Base-by-base conservation (phyloP, 2,329 filamentous ascomycete species). In the Phaeosphaeriaceae sp. region DNA sequence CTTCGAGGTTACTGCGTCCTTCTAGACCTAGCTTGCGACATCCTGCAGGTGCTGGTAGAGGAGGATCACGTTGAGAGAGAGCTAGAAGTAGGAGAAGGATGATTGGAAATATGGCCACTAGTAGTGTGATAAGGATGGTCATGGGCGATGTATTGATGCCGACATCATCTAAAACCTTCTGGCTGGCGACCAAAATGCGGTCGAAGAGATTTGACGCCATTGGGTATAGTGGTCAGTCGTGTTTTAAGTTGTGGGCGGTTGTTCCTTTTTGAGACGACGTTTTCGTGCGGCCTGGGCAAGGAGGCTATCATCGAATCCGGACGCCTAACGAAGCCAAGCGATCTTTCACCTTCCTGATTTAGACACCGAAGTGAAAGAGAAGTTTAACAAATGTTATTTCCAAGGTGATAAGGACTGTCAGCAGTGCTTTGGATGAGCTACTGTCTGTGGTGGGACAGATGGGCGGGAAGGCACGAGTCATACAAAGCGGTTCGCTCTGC, bases 11-110 rank as follows among this genome's bases (percentile, higher is more conserved):
- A 59, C 78, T 82, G 39, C 72, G 49, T 61, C 74, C 54, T 71
- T 70, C 17, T 32, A 83, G 64, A 13, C 81, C 81, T 11, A 85
- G 63, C 60, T 77, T 81, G 42, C 76, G 74, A 59, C 83, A 85
- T 47, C 82, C 82, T 50, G 65, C 51, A 17, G 71, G 71, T 8
- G 71, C 60, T 18, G 67, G 61, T 17, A 46, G 34, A 23, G 45
- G 54, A 3, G 37, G 42, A 21, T 67, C 64, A 11, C 52, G 47
- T 34, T 71, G 66, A 12, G 50, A 51, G 32, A 63, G 42, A 28
- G 62, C 60, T 15, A 72, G 47, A 21, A 62, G 36, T 38, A 67
- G 58, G 26, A 70, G 48, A 32, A 59, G 15, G 21, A 66, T 12
- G 23, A 66, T 32, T 4, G 65, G 56, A n/a, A 64, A 41, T 17